Percentiles rank a stretch among this genome's conserved stretches.
Evolutionary conservation across 495 filamentous ascomycete species (phyloP).

Genomic region (Penicillium macrosclerotiorum): DNA sequence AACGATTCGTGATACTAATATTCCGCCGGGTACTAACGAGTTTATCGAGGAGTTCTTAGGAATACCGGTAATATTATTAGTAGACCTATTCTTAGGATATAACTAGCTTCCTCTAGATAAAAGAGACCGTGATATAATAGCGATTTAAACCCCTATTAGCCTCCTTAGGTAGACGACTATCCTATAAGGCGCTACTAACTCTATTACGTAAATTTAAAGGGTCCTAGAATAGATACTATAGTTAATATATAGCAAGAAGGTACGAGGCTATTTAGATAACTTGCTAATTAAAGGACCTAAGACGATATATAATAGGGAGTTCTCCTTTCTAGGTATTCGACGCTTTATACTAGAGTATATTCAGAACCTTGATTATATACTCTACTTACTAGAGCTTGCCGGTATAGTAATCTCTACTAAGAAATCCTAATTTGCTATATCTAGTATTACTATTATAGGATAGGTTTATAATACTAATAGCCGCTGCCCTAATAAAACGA

Average conservation of each 20-base stretch:
- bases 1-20: neutral
- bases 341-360: neutral
- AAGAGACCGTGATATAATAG: neutral
- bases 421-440: no score
- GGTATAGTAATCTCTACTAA: no score
- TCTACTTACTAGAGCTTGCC: no score
- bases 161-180: neutral
- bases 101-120: neutral
- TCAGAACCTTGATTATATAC: no score
- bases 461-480: no score
- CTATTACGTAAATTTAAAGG: neutral
- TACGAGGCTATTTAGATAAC: neutral
- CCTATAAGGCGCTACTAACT: neutral
- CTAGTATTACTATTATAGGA: no score
- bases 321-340: no score
- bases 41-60: neutral
- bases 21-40: neutral
- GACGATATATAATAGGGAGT: neutral
- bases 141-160: neutral
- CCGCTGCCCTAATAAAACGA: no score
- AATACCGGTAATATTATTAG: neutral
- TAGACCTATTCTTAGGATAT: neutral
- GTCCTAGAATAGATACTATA: neutral
- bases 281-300: neutral
- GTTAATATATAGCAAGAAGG: neutral